Base-by-base conservation (phyloP, 2,329 filamentous ascomycete species). In the Diplodia mutila region DNA sequence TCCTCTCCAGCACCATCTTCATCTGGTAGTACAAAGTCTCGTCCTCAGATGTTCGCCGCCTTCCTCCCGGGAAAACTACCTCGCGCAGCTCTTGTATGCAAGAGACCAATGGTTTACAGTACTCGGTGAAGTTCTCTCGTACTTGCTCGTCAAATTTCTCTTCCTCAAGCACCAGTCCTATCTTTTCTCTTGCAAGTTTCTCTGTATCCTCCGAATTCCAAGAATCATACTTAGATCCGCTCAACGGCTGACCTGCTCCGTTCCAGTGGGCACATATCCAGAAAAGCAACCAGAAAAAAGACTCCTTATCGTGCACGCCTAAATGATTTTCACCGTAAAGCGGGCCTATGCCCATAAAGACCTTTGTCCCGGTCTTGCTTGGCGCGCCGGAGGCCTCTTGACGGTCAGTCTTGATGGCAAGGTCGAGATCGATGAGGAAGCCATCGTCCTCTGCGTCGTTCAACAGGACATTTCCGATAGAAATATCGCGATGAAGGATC, bases 281-380 rank as follows among this genome's bases (percentile, higher is more conserved):
- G 69, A 84, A 81, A 0, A 83, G 71, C 2, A 84, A 79, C 81
- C 74, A 84, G 72, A 83, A 85, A 69, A 84, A 84, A 2, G 80
- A 85, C 71, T 85, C 80, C 12, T 83, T 76, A 69, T 85, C 79
- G 70, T 85, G 79, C 75, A 83, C 83, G 39, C 83, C 83, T 1
- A 76, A 81, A 71, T 85, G 78, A 42, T 79, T 68, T 70, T 84
- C 77, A 32, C 77, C 78, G 9, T 78, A 67, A 46, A 85, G 78
- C 1, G 74, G 74, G 0, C 81, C 78, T 66, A 84, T 83, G 6
- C 80, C 80, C 77, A 85, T 84, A 66, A 84, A 85, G 1, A 78
- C 80, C 70, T 75, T 76, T 21, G 80, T 84, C 11, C 81, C 79
- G 1, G 79, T 83, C 72, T 80, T 83, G 1, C 78, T 77, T 59